Base-by-base conservation (phyloP, 805 yeast genomes). In the Cyberlindnera xylosilytica region DNA sequence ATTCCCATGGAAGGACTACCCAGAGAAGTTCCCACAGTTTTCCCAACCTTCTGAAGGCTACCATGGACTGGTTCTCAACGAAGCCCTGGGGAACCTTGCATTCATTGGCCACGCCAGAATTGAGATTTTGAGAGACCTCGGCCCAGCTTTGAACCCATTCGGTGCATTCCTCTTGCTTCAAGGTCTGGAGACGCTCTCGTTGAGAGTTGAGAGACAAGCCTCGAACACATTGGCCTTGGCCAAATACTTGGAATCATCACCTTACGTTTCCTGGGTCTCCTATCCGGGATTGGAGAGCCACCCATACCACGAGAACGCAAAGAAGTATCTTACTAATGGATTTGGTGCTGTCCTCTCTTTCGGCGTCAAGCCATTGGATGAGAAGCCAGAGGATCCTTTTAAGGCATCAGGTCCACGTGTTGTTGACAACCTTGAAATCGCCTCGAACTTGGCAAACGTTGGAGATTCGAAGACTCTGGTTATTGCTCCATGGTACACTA, bases 381-480 rank as follows among this genome's bases (percentile, higher is more conserved):
- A 69, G 29, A 78, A 77, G 17, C 69, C 69, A 52, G 58, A 63
- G n/a, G 70, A 73, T 46, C 83, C 80, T 49, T 87, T 85, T 70
- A 62, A 78, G 55, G 84, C 81, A 51, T 78, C 90, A 31, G 88
- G 95, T 55, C 90, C 91, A 41, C 76, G 73, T 54, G 87, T 89
- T 47, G 96, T 87, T 47, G 96, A 90, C 65, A 70, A 68, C 54
- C 78, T 93, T 65, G 78, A 87, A 66, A 68, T 93, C 44, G 95
- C 96, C 43, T 83, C 96, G 24, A 87, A 89, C 70, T 79, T 93
- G 62, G 98, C 99, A 38, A 91, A 91, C 59, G 97, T 91, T 45
- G 99, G 99, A 62, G 99, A 91, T 61, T 82, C 91, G 38, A 93
- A 91, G 72, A 87, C 98, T 34, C 76, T 91, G 62, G 95, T 91